These are phyloP conservation scores for Triticum monococcum DNA, from an alignment of 176 grass and related monocot genomes.

Conservation along the genomic window DNA sequence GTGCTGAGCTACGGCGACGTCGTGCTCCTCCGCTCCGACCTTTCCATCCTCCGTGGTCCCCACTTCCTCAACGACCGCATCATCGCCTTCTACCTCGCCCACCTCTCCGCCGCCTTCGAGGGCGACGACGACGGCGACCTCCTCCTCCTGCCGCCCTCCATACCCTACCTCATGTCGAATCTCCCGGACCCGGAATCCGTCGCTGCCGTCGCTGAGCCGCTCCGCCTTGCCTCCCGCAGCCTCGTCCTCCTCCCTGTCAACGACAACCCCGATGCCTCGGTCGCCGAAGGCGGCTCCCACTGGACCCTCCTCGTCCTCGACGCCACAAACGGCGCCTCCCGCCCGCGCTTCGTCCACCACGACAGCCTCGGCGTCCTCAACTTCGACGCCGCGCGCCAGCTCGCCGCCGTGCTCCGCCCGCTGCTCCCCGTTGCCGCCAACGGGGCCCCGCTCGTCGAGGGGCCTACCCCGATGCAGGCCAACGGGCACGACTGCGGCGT, in stretches of 20 bases:
- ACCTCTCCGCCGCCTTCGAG: slow-evolving; percentile 35
- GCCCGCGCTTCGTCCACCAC: slow-evolving; percentile 73
- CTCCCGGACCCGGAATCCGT: slow-evolving; percentile 43
- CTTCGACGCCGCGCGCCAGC: slow-evolving; percentile 29
- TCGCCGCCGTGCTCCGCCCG: slow-evolving; percentile 42
- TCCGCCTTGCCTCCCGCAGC: slow-evolving; percentile 43
- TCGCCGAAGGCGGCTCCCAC: slow-evolving; percentile 62
- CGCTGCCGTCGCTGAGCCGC: slow-evolving; percentile 39
- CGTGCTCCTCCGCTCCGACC: slow-evolving; percentile 62
- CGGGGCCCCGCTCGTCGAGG: slow-evolving; percentile 48
- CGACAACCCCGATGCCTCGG: slow-evolving; percentile 52
- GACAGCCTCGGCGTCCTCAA: slow-evolving; percentile 56
- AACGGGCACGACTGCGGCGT: slow-evolving; percentile 84
- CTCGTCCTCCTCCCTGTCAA: slow-evolving; percentile 71
- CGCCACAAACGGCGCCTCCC: neutral
- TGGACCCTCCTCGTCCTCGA: slow-evolving; percentile 64
- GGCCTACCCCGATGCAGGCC: slow-evolving; percentile 57
- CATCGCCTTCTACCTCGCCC: slow-evolving; percentile 70
- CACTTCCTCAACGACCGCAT: slow-evolving; percentile 78
- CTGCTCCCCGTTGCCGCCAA: slow-evolving; percentile 5
- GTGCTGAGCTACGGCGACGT: slow-evolving; percentile 62
- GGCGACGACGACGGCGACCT: slow-evolving; percentile 17
- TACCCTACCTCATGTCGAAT: slow-evolving; percentile 76
- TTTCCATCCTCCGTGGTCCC: slow-evolving; percentile 49
- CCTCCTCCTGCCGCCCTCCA: slow-evolving; percentile 64